Base-by-base conservation (phyloP, 129 eudicot species). In the Erigeron canadensis region DNA sequence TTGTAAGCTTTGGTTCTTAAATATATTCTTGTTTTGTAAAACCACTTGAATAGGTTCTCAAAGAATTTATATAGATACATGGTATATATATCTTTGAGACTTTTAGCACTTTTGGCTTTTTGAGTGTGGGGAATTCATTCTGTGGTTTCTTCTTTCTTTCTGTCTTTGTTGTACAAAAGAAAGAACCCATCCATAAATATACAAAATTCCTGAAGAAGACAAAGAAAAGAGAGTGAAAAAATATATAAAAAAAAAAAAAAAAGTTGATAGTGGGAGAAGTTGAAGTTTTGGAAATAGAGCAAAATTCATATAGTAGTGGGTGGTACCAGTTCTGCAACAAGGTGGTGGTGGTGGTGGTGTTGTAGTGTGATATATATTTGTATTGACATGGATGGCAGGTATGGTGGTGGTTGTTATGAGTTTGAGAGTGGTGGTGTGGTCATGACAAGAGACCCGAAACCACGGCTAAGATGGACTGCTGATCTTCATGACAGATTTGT, bases 401-500 rank as follows among this genome's bases (percentile, higher is more conserved):
- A 84, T 12, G 83, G 48, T 5, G 55, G 81, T 22, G 85, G 84
- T 0, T 53, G 80, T 72, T 86, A 74, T 77, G 80, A 80, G 55
- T 79, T 77, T 72, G 88, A 85, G 37, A 75, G 84, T 71, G 97
- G 86, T 61, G 97, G 91, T 60, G 94, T 89, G 78, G 78, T 92
- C 77, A 86, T 92, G 96, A 86, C 96, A 19, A 89, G 96, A 79
- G 98, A 93, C 76, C 95, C 96, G 21, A 93, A 87, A 80, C 98
- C 96, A 39, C 77, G 98, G 76, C 85, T 93, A 38, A 82, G 98
- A 59, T 93, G 98, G 98, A 93, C 98, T 40, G 84, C 87, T 80
- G 96, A 93, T 86, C 87, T 93, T 65, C 98, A 93, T 79, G 88
- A 87, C 16, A 86, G 96, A 44, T 93, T 93, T 84, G 98, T 93